Evolutionary conservation across 345 rosid genomes (phyloP).

Genomic region (Arabidopsis arenosa): DNA sequence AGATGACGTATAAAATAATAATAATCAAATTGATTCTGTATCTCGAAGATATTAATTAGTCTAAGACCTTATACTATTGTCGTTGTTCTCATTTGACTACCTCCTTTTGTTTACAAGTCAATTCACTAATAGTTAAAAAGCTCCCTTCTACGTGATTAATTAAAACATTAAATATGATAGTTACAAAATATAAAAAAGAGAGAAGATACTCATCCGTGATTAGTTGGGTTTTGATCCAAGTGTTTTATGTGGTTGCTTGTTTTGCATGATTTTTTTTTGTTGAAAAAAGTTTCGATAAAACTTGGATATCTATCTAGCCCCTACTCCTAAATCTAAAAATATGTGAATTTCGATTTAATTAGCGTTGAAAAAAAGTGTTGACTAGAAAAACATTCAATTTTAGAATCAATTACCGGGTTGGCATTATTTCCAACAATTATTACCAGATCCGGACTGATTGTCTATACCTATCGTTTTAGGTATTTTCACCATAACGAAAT

Average conservation of each 20-base stretch:
- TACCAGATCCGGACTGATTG: no score
- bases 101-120: slow-evolving; percentile 37
- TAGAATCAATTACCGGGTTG: not conserved
- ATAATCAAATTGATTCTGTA: slow-evolving; percentile 21
- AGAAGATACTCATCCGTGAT: not conserved
- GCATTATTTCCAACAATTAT: no score
- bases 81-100: slow-evolving; percentile 43
- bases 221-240: not conserved
- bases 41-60: slow-evolving; percentile 5
- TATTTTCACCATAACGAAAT: no score
- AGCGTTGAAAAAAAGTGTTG: slow-evolving; percentile 15
- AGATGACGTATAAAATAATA: slow-evolving; percentile 43
- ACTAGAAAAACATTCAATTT: slow-evolving; percentile 5
- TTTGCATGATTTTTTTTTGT: not conserved
- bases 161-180: not conserved
- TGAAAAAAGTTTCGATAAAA: not conserved
- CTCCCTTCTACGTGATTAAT: slow-evolving; percentile 14
- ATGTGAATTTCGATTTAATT: not conserved
- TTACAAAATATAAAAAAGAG: not conserved
- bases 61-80: slow-evolving; percentile 26
- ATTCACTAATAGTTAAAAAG: slow-evolving; percentile 21
- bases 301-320: not conserved
- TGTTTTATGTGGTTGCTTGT: not conserved
- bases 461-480: no score
- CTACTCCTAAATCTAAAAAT: not conserved